Base-by-base conservation (phyloP, 108 stramenopile genomes). In the Fragilariopsis cylindrus region DNA sequence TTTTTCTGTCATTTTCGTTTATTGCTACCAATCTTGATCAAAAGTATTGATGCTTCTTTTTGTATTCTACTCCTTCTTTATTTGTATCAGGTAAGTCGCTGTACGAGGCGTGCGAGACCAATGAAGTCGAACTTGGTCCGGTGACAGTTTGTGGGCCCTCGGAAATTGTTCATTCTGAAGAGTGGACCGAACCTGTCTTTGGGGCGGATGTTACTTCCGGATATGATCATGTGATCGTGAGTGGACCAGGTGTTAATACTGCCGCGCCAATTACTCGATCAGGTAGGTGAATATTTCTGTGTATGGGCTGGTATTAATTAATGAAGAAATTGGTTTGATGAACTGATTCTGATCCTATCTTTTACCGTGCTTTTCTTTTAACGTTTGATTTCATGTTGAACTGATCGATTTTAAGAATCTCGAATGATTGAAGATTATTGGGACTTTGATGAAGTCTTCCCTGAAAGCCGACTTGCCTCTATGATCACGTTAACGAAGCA, bases 381-480 rank as follows among this genome's bases (percentile, higher is more conserved):
- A 57, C 57, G 15, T 6, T 57, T 16, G 19, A 57, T 7, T 45
- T 64, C 13, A 9, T 64, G 18, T 64, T 30, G 30, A 30, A 30
- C 30, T 30, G 30, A 30, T 45, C 44, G n/a, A 45, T 11, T 48
- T 3, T 66, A 76, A 56, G 96, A 96, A 81, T 58, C 71, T 39
- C 69, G 73, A 49, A 84, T 88, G 78, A 70, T 96, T 49, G 74
- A 85, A 15, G 82, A 82, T 60, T 92, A 93, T 71, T 96, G 96
- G 96, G 93, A 94, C 68, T 90, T 89, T 47, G 93, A 96, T 72
- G 93, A 96, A 73, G 77, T 96, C 70, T 87, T 85, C 52, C 84
- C 80, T 4, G 90, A 87, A 70, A 87, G 85, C 76, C 84, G 96
- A 49, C 87, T 96, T 66, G 93, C 92, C 4, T 85, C 86, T 53